Conservation (phyloP, 2,329 filamentous ascomycete species). For the Uncinocarpus reesii region DNA sequence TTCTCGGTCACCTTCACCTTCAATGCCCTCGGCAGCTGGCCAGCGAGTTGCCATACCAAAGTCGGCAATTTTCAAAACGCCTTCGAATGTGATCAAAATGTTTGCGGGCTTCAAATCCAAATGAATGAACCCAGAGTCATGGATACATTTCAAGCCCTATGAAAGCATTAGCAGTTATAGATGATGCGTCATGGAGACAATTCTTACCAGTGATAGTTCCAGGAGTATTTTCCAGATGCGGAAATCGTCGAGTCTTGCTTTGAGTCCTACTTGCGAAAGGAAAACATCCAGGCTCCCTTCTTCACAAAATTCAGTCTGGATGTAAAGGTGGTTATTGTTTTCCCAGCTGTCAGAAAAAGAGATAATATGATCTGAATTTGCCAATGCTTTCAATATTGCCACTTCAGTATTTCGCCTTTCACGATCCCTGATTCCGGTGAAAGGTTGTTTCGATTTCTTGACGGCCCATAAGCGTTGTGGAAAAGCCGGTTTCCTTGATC, state of each 20-base stretch:
- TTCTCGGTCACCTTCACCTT: conserved; percentile 88
- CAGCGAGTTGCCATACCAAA: conserved; percentile 65
- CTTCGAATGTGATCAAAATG: conserved; percentile 55
- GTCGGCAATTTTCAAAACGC: conserved; percentile 56
- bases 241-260: conserved; percentile 87
- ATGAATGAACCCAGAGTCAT: conserved; percentile 71
- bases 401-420: conserved; percentile 77
- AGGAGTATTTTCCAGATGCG: conserved; percentile 96
- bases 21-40: conserved; percentile 65
- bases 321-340: conserved; percentile 73
- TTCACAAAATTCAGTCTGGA: conserved; percentile 94
- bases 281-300: conserved; percentile 85
- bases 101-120: conserved; percentile 58
- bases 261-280: conserved; percentile 67
- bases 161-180: conserved; percentile 22
- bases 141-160: conserved; percentile 80
- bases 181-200: neutral
- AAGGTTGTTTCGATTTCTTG: conserved; percentile 80
- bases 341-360: conserved; percentile 84
- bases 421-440: conserved; percentile 68
- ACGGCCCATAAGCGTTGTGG: conserved; percentile 68
- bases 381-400: conserved; percentile 62
- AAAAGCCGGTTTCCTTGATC: conserved; percentile 34
- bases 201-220: conserved; percentile 66
- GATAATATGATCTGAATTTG: conserved; percentile 73